Evolutionary conservation across 2,329 filamentous ascomycete genomes (phyloP), one percentile per base, ranked within the genome.

Genomic region (Mariannaea sp.): DNA sequence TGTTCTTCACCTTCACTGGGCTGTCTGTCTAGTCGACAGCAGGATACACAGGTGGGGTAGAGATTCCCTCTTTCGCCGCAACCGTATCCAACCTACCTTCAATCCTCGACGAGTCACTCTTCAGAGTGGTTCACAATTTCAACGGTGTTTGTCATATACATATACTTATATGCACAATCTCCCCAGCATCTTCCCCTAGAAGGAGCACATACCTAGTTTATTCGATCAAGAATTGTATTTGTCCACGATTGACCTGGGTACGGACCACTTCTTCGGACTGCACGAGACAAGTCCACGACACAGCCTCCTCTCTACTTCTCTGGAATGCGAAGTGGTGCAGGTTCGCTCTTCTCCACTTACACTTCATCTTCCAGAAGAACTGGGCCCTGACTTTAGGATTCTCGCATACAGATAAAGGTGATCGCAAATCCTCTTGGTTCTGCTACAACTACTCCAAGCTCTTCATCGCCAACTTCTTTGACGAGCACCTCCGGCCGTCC

Each of bases 321-420:
- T 65, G 64, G 64, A 65, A 66, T 66, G 64, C 60, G 45, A 65
- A 61, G 20, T 54, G 47, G 64, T 62, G 53, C 51, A 64, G 64
- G 64, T 66, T 58, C 65, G 64, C 51, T 59, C 36, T 36, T 43
- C 42, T 38, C 49, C 49, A 43, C 59, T 55, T 49, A 49, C 41
- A 40, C 43, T 27, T 41, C 49, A 41, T 16, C 48, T 38, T 27
- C 19, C 29, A 48, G 30, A 42, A 55, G 14, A 16, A 22, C 39
- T 48, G 26, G 40, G 40, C 42, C 26, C 62, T 65, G 53, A 61
- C 63, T 58, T 24, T 53, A 27, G 47, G 45, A 49, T 42, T 47
- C 58, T 33, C 29, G 29, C 40, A 53, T 35, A 46, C 51, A 66
- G 64, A 65, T 57, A 65, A 56, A 62, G 58, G 63, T 66, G 61